phyloP scores from a whole-genome alignment of 1,139 yeast species.

The Chernovozyma sophiae-reginae region DNA sequence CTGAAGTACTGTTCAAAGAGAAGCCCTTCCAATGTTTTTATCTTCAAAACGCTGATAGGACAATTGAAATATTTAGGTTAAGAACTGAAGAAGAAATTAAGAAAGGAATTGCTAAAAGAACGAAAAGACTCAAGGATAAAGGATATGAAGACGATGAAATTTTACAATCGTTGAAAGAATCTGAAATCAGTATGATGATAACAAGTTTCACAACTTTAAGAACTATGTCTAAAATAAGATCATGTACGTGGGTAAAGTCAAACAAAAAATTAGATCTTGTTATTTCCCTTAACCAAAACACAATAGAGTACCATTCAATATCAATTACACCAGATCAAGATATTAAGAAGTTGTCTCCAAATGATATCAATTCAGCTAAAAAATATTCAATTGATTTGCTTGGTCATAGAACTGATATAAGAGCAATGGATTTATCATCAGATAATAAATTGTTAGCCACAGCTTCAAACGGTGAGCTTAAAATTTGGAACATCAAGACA shows the following conservation, averaged over 20 bases:
- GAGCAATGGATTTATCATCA: constrained; percentile 77
- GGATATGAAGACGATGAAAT: constrained; percentile 62
- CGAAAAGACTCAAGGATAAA: constrained; percentile 72
- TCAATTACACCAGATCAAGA: constrained; percentile 41
- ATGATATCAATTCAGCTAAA: constrained; percentile 31
- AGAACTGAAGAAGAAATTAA: constrained; percentile 75
- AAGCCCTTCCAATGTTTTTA: constrained; percentile 47
- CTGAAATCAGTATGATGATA: constrained; percentile 56
- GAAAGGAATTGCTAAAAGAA: constrained; percentile 75
- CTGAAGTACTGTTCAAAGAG: constrained; percentile 51
- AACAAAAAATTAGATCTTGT: constrained; percentile 50
- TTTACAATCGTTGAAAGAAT: constrained; percentile 44
- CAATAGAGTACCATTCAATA: constrained; percentile 64
- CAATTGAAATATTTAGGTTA: constrained; percentile 76
- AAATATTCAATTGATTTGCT: constrained; percentile 60
- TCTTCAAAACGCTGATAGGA: constrained; percentile 74
- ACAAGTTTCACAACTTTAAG: constrained; percentile 64
- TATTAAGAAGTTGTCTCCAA: constrained; percentile 43
- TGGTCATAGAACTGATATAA: constrained; percentile 88
- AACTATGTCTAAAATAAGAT: constrained; percentile 52
- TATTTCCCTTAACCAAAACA: constrained; percentile 65
- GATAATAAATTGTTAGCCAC: constrained; percentile 81
- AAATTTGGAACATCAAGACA: constrained; percentile 81
- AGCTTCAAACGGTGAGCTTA: constrained; percentile 85
- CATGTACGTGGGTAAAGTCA: constrained; percentile 49